Conservation (phyloP, 2,329 filamentous ascomycete genomes). For the Aspergillus fumigatiaffinis region DNA sequence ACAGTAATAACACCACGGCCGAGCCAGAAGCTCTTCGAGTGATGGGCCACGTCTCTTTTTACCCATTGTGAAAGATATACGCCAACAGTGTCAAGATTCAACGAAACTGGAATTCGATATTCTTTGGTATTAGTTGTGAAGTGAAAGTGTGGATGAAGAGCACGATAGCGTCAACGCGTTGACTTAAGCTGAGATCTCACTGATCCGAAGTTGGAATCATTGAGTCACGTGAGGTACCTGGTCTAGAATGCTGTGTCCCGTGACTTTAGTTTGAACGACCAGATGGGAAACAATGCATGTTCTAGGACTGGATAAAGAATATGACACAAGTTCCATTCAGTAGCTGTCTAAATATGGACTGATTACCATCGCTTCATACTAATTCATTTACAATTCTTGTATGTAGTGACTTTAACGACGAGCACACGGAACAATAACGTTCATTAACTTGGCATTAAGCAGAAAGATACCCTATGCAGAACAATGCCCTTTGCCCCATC, state of each 20-base stretch:
- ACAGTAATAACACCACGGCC: constrained; percentile 99
- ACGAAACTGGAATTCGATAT: background rate
- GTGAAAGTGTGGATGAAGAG: background rate
- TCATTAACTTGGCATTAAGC: background rate
- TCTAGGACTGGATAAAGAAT: background rate
- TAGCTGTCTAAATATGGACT: background rate
- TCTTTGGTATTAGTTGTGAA: background rate
- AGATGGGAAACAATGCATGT: background rate
- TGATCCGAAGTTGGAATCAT: background rate
- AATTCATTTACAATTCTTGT: background rate
- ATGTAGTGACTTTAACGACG: background rate
- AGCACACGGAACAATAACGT: background rate
- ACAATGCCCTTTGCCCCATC: background rate
- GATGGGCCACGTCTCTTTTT: constrained; percentile 89
- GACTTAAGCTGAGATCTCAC: background rate
- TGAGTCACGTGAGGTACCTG: background rate
- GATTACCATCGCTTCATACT: background rate
- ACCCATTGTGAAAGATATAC: constrained; percentile 56
- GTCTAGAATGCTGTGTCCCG: background rate
- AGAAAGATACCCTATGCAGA: background rate
- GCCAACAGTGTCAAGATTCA: background rate
- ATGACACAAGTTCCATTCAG: background rate
- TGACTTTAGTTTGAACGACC: background rate
- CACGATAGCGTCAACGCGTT: background rate
- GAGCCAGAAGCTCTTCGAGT: constrained; percentile 79